These are phyloP conservation scores for Phyllosticta citriasiana DNA, from an alignment of 2,329 filamentous ascomycete species.

Conservation along the genomic window DNA sequence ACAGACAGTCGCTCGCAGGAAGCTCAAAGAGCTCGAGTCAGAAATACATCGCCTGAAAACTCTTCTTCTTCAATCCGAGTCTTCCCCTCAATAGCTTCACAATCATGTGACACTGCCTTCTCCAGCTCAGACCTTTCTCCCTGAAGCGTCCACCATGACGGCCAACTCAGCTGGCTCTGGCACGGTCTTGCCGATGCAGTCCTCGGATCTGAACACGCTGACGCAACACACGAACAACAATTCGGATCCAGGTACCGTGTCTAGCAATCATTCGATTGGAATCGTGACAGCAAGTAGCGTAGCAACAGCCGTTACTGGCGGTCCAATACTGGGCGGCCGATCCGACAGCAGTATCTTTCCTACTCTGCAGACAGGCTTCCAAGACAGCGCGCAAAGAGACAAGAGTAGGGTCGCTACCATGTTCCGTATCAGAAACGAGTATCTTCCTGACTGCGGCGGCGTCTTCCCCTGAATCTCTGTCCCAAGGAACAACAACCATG, in stretches of 20 bases:
- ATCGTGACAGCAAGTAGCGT: neutral
- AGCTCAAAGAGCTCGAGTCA: neutral
- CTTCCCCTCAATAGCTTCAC: neutral
- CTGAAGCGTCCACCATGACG: neutral
- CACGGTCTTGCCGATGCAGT: neutral
- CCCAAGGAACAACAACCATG: slow-evolving; percentile 7
- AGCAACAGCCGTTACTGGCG: neutral
- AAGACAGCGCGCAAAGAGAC: neutral
- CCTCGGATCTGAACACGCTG: neutral
- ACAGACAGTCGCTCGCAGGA: slow-evolving; percentile 17
- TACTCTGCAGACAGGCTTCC: neutral
- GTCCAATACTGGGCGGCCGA: neutral
- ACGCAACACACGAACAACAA: neutral
- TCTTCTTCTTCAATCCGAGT: neutral
- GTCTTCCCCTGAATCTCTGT: neutral
- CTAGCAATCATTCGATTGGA: neutral
- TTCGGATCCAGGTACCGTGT: neutral
- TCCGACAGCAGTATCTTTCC: neutral
- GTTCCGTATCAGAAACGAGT: slow-evolving; percentile 1
- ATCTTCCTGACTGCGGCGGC: slow-evolving; percentile 12
- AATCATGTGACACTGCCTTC: neutral
- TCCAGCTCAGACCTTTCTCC: neutral
- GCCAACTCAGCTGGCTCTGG: neutral
- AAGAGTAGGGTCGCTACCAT: neutral
- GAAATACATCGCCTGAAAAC: slow-evolving; percentile 9